Base-by-base conservation (phyloP, 768 basidiomycete genomes). In the Boletus rex-veris region DNA sequence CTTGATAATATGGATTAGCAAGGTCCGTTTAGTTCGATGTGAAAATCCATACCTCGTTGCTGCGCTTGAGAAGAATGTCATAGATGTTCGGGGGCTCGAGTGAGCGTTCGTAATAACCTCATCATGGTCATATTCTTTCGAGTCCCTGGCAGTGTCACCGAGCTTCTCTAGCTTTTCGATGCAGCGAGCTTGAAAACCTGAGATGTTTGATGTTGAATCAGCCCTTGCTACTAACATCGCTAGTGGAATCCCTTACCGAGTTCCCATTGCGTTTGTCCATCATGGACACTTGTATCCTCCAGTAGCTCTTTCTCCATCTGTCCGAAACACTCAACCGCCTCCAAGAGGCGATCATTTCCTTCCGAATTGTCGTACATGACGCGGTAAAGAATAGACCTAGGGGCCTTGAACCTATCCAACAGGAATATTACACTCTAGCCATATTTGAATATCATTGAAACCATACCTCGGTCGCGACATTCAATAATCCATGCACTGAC, bases 101-200 rank as follows among this genome's bases (percentile, higher is more conserved):
- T 0, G 37, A 41, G 46, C 18, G 1, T 19, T 18, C 0, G 59
- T 19, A 8, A 18, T 37, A 1, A 58, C 57, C 24, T 35, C 24
- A 9, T 37, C 5, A 18, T 59, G 21, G 24, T 4, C 24, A 5
- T 24, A 4, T 1, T 41, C 14, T 16, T 37, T 3, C 7, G 21
- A n/a, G 4, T 30, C 26, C 15, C 48, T 41, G 3, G 41, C 41
- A 4, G 2, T 3, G 10, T 48, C 39, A 4, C 44, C 57, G 1
- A 52, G 48, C 9, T 14, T 50, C n/a, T 37, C 40, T 12, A 60
- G 19, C 12, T 18, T 44, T 18, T 39, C 24, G 7, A 11, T 2
- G 14, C 57, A 50, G 1, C 58, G 58, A 1, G 2, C 28, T 14
- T 15, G 51, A 30, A 59, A 59, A 2, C 19, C 56, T 36, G 37